A percentile compares a stretch with the other conserved stretches of the same genome.
phyloP scores from a whole-genome alignment of 2,329 filamentous ascomycete genomes.

The Neonectria hederae region DNA sequence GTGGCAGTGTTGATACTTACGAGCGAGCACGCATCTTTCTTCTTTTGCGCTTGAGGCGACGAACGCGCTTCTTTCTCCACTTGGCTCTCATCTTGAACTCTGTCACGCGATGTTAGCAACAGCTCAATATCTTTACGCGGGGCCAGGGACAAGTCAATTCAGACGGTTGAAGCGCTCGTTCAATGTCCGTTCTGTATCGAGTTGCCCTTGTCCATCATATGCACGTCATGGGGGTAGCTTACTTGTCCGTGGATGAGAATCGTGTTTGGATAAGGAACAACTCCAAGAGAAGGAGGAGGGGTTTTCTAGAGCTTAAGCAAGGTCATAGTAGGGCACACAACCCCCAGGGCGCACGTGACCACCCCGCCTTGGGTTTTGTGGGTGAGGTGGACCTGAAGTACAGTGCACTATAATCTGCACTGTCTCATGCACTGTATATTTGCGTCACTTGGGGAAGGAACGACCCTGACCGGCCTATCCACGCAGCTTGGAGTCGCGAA shows the following conservation, averaged over 20 bases:
- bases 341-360: slow-evolving; percentile 49
- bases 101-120: slow-evolving; percentile 37
- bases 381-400: not conserved
- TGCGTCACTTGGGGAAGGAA: slow-evolving; percentile 2
- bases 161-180: slow-evolving; percentile 20
- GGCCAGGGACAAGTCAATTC: slow-evolving; percentile 17
- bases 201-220: slow-evolving; percentile 16
- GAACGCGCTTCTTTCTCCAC: slow-evolving; percentile 99
- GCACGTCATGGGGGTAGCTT: slow-evolving; percentile 31
- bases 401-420: not conserved
- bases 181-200: slow-evolving; percentile 20
- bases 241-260: slow-evolving; percentile 59
- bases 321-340: slow-evolving; percentile 49
- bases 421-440: not conserved
- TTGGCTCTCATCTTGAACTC: slow-evolving; percentile 85
- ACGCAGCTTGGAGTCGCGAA: not conserved
- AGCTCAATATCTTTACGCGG: slow-evolving; percentile 6
- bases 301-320: slow-evolving; percentile 44
- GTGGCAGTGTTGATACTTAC: slow-evolving; percentile 66
- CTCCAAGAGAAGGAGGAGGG: slow-evolving; percentile 43
- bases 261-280: slow-evolving; percentile 56
- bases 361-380: slow-evolving; percentile 3
- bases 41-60: slow-evolving; percentile 99
- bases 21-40: slow-evolving; percentile 99
- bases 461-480: not conserved